A percentile compares a stretch with the other conserved stretches of the same genome.
Evolutionary conservation across 2,329 filamentous ascomycete genomes (phyloP).

Genomic region (Septoria petroselini): DNA sequence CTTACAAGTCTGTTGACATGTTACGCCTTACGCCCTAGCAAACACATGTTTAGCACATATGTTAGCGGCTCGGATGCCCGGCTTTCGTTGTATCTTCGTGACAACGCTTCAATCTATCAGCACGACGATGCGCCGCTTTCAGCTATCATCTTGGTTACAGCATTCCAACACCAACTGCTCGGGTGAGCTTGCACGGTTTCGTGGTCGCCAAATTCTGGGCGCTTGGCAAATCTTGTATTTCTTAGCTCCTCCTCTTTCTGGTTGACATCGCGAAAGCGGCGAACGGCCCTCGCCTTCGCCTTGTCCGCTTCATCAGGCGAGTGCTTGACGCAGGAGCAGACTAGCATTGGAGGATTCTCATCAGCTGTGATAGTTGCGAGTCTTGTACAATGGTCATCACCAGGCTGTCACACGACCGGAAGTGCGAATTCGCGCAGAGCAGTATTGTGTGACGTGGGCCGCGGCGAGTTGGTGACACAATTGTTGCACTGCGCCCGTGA

Average conservation of each 20-base stretch:
- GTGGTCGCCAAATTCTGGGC: constrained; percentile 4
- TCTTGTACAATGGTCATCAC: no score
- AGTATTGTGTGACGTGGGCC: no score
- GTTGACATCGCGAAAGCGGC: constrained; percentile 1
- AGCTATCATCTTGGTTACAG: not conserved
- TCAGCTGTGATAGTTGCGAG: no score
- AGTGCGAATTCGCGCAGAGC: no score
- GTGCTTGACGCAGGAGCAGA: not conserved
- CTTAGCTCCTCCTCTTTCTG: constrained; percentile 11
- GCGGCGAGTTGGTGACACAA: no score
- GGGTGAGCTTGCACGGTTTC: not conserved
- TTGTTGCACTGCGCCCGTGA: no score
- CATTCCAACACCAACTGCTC: constrained; percentile 1
- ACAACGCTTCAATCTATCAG: no score
- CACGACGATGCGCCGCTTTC: not conserved
- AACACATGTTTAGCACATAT: not conserved
- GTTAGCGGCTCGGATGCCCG: no score
- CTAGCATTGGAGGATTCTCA: no score
- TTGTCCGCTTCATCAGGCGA: constrained; percentile 4
- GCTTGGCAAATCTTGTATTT: constrained; percentile 8
- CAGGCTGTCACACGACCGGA: no score
- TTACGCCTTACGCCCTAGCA: not conserved
- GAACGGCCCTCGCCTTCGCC: not conserved
- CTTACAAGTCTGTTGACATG: no score
- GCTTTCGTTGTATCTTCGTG: no score